A percentile compares a stretch with the other conserved stretches of the same genome.
Evolutionary conservation across 805 yeast species (phyloP).

Genomic region (Cyberlindnera americana): DNA sequence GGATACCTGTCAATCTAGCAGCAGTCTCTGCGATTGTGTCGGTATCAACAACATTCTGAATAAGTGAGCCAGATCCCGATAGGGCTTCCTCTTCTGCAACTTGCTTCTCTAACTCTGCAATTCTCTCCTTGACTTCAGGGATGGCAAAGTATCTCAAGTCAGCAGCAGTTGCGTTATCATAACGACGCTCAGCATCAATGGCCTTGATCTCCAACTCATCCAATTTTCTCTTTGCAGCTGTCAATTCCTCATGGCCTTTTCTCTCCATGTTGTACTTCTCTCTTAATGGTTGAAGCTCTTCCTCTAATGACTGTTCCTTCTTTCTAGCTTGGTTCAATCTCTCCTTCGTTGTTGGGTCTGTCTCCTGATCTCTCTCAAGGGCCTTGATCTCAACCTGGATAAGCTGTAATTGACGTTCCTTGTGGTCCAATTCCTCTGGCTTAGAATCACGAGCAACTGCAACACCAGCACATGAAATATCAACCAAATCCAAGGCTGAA

Average conservation of each 20-base stretch:
- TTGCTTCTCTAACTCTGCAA: slow-evolving; percentile 67
- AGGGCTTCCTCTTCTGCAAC: slow-evolving; percentile 74
- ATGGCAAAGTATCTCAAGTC: slow-evolving; percentile 96
- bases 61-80: slow-evolving; percentile 58
- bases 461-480: slow-evolving; percentile 94
- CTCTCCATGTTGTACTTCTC: slow-evolving; percentile 85
- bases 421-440: slow-evolving; percentile 92
- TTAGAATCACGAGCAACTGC: slow-evolving; percentile 98
- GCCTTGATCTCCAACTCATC: slow-evolving; percentile 94
- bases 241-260: slow-evolving; percentile 86
- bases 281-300: slow-evolving; percentile 77
- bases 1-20: slow-evolving; percentile 94
- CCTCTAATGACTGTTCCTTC: slow-evolving; percentile 79
- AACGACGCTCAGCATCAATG: slow-evolving; percentile 93
- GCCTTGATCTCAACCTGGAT: slow-evolving; percentile 96
- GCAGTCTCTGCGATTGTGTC: slow-evolving; percentile 97
- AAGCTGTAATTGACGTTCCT: slow-evolving; percentile 89
- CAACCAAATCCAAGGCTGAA: slow-evolving; percentile 93
- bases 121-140: slow-evolving; percentile 81
- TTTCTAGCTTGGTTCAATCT: slow-evolving; percentile 76
- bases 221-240: slow-evolving; percentile 81
- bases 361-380: slow-evolving; percentile 89
- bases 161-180: slow-evolving; percentile 91
- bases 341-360: slow-evolving; percentile 78
- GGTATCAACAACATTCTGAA: slow-evolving; percentile 86